Conservation (phyloP, 495 filamentous ascomycete species). For the Neurospora intermedia region DNA sequence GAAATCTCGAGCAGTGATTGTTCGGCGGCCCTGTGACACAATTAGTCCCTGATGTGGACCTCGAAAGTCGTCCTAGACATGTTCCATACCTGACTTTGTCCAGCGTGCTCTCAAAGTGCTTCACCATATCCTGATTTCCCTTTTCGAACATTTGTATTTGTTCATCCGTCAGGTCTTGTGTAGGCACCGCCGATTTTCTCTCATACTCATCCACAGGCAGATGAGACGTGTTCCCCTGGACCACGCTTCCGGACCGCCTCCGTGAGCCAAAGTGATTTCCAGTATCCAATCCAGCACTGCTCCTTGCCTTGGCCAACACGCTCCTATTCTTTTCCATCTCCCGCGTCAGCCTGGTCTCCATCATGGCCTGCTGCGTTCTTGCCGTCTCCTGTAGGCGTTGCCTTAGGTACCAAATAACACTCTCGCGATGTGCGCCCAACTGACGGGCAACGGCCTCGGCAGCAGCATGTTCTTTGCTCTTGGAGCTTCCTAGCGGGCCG, state of each 20-base stretch:
- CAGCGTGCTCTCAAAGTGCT: constrained; percentile 81
- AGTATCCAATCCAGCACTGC: background rate
- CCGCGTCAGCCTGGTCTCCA: constrained; percentile 73
- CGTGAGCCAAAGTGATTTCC: background rate
- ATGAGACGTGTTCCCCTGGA: constrained; percentile 7
- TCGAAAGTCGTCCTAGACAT: background rate
- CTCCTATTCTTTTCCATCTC: constrained; percentile 85
- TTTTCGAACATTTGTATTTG: constrained; percentile 87
- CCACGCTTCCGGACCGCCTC: constrained; percentile 1
- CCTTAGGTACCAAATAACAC: constrained; percentile 72
- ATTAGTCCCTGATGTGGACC: background rate
- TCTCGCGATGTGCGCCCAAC: constrained; percentile 57
- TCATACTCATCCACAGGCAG: constrained; percentile 27
- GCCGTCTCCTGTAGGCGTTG: constrained; percentile 63
- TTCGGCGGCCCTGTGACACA: constrained; percentile 63
- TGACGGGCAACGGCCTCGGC: constrained; percentile 58
- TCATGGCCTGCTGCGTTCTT: constrained; percentile 74
- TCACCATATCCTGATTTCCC: constrained; percentile 87
- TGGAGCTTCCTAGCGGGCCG: constrained; percentile 19
- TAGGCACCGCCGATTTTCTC: constrained; percentile 25
- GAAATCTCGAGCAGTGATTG: constrained; percentile 87
- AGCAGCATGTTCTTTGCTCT: constrained; percentile 49
- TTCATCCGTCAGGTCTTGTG: constrained; percentile 60
- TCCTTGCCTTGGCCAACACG: constrained; percentile 59
- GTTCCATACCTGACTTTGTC: constrained; percentile 75